A percentile compares a stretch with the other conserved stretches of the same genome.
phyloP scores from a whole-genome alignment of 805 yeast species.

The Starmerella sp. region DNA sequence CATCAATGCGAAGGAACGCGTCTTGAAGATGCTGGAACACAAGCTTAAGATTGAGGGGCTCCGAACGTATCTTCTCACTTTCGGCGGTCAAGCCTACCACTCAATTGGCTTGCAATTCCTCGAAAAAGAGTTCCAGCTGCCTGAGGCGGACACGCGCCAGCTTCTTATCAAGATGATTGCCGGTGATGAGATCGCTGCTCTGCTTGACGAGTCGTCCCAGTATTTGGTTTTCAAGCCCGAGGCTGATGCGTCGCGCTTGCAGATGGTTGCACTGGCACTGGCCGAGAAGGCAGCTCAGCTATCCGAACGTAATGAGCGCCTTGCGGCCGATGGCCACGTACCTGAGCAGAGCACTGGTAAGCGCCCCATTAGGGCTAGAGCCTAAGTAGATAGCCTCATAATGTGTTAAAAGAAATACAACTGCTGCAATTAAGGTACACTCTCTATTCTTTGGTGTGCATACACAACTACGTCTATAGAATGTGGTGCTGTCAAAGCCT shows the following conservation, averaged over 20 bases:
- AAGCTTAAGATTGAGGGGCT: conserved; percentile 84
- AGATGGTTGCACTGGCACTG: conserved; percentile 73
- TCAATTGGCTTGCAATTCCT: conserved; percentile 61
- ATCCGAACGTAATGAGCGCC: conserved; percentile 74
- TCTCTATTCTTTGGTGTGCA: background rate
- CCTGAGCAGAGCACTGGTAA: conserved; percentile 18
- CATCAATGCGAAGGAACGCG: conserved; percentile 42
- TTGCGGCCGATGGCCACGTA: conserved; percentile 67
- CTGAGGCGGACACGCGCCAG: conserved; percentile 44
- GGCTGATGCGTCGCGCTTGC: conserved; percentile 71
- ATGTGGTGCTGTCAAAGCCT: too few relatives aligned
- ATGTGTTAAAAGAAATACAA: background rate
- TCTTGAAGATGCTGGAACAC: conserved; percentile 46
- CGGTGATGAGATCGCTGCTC: conserved; percentile 65
- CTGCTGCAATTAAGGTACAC: background rate
- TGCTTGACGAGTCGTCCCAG: conserved; percentile 54
- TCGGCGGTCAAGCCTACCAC: conserved; percentile 55
- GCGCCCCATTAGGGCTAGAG: conserved; percentile 12
- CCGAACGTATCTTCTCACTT: conserved; percentile 83
- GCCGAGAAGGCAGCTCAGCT: conserved; percentile 70
- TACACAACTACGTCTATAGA: too few relatives aligned
- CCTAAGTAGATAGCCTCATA: background rate
- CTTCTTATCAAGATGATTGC: conserved; percentile 66
- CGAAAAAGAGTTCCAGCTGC: conserved; percentile 54
- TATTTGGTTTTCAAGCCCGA: conserved; percentile 61